Base-by-base conservation (phyloP, 129 eudicot genomes). In the Artemisia tridentata region DNA sequence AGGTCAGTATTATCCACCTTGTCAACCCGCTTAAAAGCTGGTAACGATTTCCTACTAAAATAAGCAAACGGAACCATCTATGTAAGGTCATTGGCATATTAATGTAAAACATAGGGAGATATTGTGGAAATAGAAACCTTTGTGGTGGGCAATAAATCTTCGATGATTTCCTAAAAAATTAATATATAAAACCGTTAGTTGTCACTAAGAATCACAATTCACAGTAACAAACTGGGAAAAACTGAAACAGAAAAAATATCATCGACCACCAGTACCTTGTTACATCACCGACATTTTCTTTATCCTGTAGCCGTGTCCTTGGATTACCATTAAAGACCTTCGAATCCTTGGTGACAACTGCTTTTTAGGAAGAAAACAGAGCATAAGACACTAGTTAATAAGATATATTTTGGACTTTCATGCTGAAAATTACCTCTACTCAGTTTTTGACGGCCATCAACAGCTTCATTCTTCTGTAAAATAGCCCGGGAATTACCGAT, bases 11-110 rank as follows among this genome's bases (percentile, higher is more conserved):
- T 58, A 67, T 59, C 75, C 11, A 51, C 79, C 82, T 84, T 77
- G 75, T 73, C 84, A 77, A 48, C 87, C 38, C 74, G 69, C 81
- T 72, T 87, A 65, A 77, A n/a, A 52, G 74, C 82, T 9, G 98
- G 98, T 13, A 89, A 69, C 18, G 98, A 89, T 65, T 77, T 87
- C 91, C 98, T 62, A 68, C 68, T 21, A 73, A 76, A 75, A 82
- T 13, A 68, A 67, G 80, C 43, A 60, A 54, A 29, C 61, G 45
- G 21, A 63, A 77, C 27, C 41, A 62, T 69, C 15, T 69, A 53
- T 43, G 45, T 11, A 41, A 67, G 49, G 19, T 7, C 6, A 80
- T 69, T 27, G 53, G 54, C 53, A 75, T 27, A 17, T 49, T 72
- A 43, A 72, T 77, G 65, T 19, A 76, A 69, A 60, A 48, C 73